These are phyloP conservation scores for Rhodotorula kratochvilovae DNA, from an alignment of 768 basidiomycete genomes.

Conservation along the genomic window DNA sequence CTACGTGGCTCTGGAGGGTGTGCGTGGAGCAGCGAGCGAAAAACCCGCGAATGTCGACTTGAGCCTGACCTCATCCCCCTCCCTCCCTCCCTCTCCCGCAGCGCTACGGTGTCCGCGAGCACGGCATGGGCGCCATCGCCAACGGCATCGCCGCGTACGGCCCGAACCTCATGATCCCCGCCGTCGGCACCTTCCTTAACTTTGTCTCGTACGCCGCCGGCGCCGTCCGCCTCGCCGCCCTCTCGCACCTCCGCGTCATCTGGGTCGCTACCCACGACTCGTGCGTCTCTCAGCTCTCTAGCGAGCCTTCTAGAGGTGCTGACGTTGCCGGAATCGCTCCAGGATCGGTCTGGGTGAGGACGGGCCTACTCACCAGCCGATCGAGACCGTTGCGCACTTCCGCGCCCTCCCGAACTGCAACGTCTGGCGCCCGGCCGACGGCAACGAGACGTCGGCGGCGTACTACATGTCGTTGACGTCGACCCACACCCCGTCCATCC, in stretches of 20 bases:
- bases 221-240: constrained; percentile 82
- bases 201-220: constrained; percentile 61
- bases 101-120: constrained; percentile 94
- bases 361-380: constrained; percentile 88
- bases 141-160: constrained; percentile 83
- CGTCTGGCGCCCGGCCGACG: constrained; percentile 60
- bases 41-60: too few relatives aligned
- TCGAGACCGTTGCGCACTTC: constrained; percentile 57
- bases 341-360: constrained; percentile 10
- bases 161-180: constrained; percentile 68
- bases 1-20: not conserved
- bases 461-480: constrained; percentile 75
- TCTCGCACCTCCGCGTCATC: constrained; percentile 83
- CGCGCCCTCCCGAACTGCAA: constrained; percentile 86
- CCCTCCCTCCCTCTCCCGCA: not conserved
- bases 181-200: constrained; percentile 76
- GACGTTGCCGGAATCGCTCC: not conserved
- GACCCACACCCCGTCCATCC: constrained; percentile 71
- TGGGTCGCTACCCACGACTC: constrained; percentile 94
- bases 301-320: not conserved
- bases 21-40: not conserved
- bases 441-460: constrained; percentile 93
- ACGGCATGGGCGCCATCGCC: constrained; percentile 92
- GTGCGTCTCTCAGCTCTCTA: constrained; percentile 55
- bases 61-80: not conserved